Base-by-base conservation (phyloP, 106 monocot genomes). In the Phalaenopsis equestris region DNA sequence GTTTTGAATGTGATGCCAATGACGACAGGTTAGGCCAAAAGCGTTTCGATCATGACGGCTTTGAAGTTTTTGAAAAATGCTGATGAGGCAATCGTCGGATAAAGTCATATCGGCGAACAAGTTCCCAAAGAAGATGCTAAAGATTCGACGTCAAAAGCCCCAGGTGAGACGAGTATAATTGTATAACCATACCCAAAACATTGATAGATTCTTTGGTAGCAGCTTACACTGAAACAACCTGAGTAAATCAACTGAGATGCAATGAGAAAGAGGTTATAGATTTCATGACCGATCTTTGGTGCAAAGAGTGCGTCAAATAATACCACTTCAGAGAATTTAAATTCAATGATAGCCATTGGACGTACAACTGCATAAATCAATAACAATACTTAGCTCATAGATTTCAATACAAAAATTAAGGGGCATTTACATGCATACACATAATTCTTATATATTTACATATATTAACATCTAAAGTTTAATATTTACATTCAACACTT, bases 1-100 rank as follows among this genome's bases (percentile, higher is more conserved):
- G 67, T 90, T 94, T 56, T 92, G 92, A 82, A 96, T 86, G 15
- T 81, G 79, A 56, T 90, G 78, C 91, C 93, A 94, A 19, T 46
- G 79, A 38, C 70, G 85, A 76, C 90, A 92, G 11, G 96, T 92
- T 64, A 96, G 80, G 16, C 96, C 93, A 80, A 96, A 96, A 16
- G 88, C 77, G 84, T 89, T 86, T 41, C 86, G 86, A 47, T 96
- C 91, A 0, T 30, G 48, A 11, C 37, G 61, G 42, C 67, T 83
- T 18, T 87, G 77, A 11, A 92, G 83, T 65, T 89, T 89, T 56
- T 72, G 78, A 46, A 86, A 91, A n/a, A 96, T 87, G 36, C 58
- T 76, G 21, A 82, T 37, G 18, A 95, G 78, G 52, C 87, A 91
- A 78, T 94, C 90, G 37, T 86, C 79, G 15, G 90, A 79, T 46